Percentiles rank a stretch among this genome's conserved stretches.
Conservation (phyloP, 345 rosid genomes). For the Clarkia xantiana region DNA sequence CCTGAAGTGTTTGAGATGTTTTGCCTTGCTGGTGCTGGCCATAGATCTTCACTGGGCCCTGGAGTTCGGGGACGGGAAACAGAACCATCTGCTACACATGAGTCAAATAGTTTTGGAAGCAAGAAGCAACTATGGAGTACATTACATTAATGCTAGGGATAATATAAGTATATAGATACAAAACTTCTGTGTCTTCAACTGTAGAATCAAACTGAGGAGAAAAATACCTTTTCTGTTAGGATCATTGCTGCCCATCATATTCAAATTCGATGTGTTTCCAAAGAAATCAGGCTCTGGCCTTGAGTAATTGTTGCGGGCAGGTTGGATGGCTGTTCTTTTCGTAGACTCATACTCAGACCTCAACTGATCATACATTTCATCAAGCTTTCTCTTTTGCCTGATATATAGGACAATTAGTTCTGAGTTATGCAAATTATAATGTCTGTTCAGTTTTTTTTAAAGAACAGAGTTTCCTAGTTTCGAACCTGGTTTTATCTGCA, state of each 20-base stretch:
- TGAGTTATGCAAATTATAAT: background rate
- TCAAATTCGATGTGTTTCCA: slow-evolving; percentile 30
- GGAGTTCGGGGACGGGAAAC: slow-evolving; percentile 82
- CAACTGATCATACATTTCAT: slow-evolving; percentile 93
- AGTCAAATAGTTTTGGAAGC: slow-evolving; percentile 61
- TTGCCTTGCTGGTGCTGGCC: slow-evolving; percentile 61
- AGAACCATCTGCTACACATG: slow-evolving; percentile 73
- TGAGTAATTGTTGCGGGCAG: slow-evolving; percentile 43
- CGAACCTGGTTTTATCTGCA: slow-evolving; percentile 80
- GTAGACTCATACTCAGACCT: slow-evolving; percentile 60
- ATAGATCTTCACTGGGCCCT: slow-evolving; percentile 78
- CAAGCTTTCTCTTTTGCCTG: slow-evolving; percentile 96
- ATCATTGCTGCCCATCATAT: slow-evolving; percentile 53
- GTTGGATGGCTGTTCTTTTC: slow-evolving; percentile 77
- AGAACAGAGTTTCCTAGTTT: background rate
- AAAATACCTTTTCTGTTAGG: slow-evolving; percentile 52
- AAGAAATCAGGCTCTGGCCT: slow-evolving; percentile 69
- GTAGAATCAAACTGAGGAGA: too few species aligned
- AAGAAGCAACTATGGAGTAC: slow-evolving; percentile 18
- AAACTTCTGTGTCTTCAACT: too few species aligned
- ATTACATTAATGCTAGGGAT: too few species aligned
- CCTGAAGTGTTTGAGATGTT: slow-evolving; percentile 48
- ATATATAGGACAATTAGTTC: slow-evolving; percentile 2
- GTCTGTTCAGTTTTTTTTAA: background rate
- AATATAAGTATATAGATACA: too few species aligned